Percentiles rank a stretch among this genome's conserved stretches.
These are phyloP conservation scores for Trebouxia sp. DNA, from an alignment of 139 green algal species.

Conservation along the genomic window DNA sequence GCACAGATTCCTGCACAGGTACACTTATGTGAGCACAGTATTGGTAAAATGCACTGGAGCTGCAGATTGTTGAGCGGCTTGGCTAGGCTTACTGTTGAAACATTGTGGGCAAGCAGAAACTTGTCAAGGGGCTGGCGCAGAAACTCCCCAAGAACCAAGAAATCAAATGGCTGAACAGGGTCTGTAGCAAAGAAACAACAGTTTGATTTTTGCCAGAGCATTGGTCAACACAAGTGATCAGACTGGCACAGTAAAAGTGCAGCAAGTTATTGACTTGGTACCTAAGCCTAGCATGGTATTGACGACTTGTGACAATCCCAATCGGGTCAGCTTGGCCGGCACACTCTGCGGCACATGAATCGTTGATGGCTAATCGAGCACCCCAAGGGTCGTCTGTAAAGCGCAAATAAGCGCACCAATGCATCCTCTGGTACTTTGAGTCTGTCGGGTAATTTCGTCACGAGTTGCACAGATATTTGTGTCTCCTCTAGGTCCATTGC, in stretches of 20 bases:
- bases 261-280: constrained; percentile 34
- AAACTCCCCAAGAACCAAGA: constrained; percentile 88
- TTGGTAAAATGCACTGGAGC: background rate
- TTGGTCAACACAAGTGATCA: background rate
- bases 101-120: constrained; percentile 62
- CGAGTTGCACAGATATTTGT: constrained; percentile 82
- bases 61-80: background rate
- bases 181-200: constrained; percentile 56
- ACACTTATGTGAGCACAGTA: background rate
- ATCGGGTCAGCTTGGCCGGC: constrained; percentile 82
- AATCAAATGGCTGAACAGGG: constrained; percentile 87
- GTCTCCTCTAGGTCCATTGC: constrained; percentile 54
- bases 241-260: background rate
- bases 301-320: constrained; percentile 95
- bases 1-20: constrained; percentile 65
- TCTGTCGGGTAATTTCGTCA: constrained; percentile 77
- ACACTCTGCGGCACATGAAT: constrained; percentile 67
- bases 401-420: constrained; percentile 56
- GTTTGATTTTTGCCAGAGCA: background rate
- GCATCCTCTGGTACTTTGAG: constrained; percentile 70
- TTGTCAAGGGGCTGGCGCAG: constrained; percentile 81
- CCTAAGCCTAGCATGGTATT: constrained; percentile 90
- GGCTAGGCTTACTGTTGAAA: constrained; percentile 74
- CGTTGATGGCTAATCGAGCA: background rate
- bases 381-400: background rate